Base-by-base conservation (phyloP, 2,329 filamentous ascomycete species). In the Camillea tinctor region DNA sequence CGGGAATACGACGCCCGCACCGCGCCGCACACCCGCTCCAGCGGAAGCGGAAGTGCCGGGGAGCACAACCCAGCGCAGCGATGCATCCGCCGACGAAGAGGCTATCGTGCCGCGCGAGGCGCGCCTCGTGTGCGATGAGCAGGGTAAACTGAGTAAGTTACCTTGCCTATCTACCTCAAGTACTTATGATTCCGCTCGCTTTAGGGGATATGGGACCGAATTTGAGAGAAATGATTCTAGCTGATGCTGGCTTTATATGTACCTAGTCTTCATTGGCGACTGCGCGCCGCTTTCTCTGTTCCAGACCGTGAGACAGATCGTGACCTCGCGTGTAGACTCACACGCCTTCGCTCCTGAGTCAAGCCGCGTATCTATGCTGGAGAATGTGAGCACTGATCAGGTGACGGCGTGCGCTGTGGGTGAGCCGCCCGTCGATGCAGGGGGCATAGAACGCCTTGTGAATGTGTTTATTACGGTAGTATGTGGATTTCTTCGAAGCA, bases 281-380 rank as follows among this genome's bases (percentile, higher is more conserved):
- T 84, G 82, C 63, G 82, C 82, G 4, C 82, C 82, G 0, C 71
- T 85, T 20, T 84, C 82, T 0, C 81, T 85, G 61, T 84, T 84
- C 64, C 81, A 84, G 63, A 83, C 81, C 0, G 79, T 84, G 6
- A 75, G 82, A 1, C 78, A 82, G 64, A 76, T 85, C 19, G 81
- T 84, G 21, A 82, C 78, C 0, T 77, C 74, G 0, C 73, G 77
- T 5, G 77, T 84, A 36, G 81, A 81, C 19, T 74, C 77, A 13
- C 74, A 79, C 52, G 81, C 81, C 1, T 84, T 84, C 61, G 78
- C 81, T 1, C 80, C 81, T 0, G 78, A 83, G 60, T 80, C 79
- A 2, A 81, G 77, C 56, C 79, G 78, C 7, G 80, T 79, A 60
- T 83, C 80, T 0, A 79, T 80, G 13, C 72, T 84, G 6, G 81